These are phyloP conservation scores for Calonectria hawksworthii DNA, from an alignment of 2,329 filamentous ascomycete species.

Conservation along the genomic window DNA sequence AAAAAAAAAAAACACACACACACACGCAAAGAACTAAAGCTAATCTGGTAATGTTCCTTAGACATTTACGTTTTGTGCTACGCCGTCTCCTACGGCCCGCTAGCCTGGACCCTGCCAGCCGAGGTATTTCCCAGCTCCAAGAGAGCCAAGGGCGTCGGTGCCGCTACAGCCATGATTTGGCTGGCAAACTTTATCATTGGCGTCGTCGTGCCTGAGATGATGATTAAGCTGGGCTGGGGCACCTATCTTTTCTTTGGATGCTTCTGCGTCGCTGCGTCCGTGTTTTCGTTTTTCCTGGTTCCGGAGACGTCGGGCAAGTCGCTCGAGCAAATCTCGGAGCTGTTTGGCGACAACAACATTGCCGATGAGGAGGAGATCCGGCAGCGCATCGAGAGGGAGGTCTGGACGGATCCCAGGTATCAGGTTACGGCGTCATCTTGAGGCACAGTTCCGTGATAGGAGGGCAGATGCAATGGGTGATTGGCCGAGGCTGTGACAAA, in stretches of 20 bases:
- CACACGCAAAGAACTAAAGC: background rate
- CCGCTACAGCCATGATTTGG: slow-evolving; percentile 52
- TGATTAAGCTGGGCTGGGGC: slow-evolving; percentile 62
- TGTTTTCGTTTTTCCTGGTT: slow-evolving; percentile 50
- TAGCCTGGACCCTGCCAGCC: slow-evolving; percentile 53
- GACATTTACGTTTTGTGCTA: slow-evolving; percentile 45
- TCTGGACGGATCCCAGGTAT: slow-evolving; percentile 24
- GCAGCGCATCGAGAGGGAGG: slow-evolving; percentile 20
- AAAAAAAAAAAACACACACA: background rate
- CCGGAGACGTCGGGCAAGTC: slow-evolving; percentile 38
- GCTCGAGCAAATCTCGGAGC: slow-evolving; percentile 37
- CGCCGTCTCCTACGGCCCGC: slow-evolving; percentile 49
- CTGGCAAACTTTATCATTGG: slow-evolving; percentile 56
- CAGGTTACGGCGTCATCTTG: background rate
- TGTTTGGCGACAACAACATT: slow-evolving; percentile 32
- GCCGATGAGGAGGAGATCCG: slow-evolving; percentile 30
- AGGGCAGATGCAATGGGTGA: background rate
- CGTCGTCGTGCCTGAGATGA: slow-evolving; percentile 67
- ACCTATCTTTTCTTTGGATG: slow-evolving; percentile 68
- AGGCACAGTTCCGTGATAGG: background rate
- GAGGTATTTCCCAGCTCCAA: slow-evolving; percentile 54
- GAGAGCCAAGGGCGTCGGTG: slow-evolving; percentile 53
- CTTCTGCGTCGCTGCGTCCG: slow-evolving; percentile 61
- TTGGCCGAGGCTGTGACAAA: background rate
- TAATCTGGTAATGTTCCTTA: background rate